A percentile compares a stretch with the other conserved stretches of the same genome.
These are phyloP conservation scores for Penicillium cosmopolitanum DNA, from an alignment of 495 filamentous ascomycete species.

Conservation along the genomic window DNA sequence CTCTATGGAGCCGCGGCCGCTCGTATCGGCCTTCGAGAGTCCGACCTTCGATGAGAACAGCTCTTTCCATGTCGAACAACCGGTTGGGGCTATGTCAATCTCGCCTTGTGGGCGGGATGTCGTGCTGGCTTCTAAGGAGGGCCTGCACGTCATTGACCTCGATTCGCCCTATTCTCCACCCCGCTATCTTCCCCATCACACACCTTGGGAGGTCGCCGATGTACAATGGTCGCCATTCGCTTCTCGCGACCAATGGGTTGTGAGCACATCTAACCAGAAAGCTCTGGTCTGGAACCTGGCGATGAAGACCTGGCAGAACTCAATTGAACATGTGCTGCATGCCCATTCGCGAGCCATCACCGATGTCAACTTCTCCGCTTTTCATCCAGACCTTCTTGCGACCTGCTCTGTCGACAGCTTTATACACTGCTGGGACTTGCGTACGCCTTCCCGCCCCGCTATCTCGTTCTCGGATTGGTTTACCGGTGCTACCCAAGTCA, in stretches of 20 bases:
- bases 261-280: constrained; percentile 91
- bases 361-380: constrained; percentile 95
- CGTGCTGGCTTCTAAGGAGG: constrained; percentile 82
- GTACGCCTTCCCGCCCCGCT: constrained; percentile 71
- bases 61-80: constrained; percentile 80
- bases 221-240: constrained; percentile 98
- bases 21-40: constrained; percentile 75
- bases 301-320: constrained; percentile 69
- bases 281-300: constrained; percentile 94
- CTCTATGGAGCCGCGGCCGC: constrained; percentile 44
- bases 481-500: constrained; percentile 93
- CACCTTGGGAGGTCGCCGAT: constrained; percentile 96
- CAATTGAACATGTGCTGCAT: constrained; percentile 88
- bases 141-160: constrained; percentile 90
- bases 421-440: constrained; percentile 91
- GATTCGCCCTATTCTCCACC: constrained; percentile 90
- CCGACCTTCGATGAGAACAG: constrained; percentile 85
- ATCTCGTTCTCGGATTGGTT: constrained; percentile 93
- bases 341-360: constrained; percentile 90
- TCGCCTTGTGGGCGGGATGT: constrained; percentile 93
- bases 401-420: constrained; percentile 94
- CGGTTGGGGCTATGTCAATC: constrained; percentile 78
- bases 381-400: constrained; percentile 85
- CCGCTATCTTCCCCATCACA: constrained; percentile 80
- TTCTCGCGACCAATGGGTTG: constrained; percentile 87